phyloP scores from a whole-genome alignment of 257 asterid species.

The Nicotiana tabacum region DNA sequence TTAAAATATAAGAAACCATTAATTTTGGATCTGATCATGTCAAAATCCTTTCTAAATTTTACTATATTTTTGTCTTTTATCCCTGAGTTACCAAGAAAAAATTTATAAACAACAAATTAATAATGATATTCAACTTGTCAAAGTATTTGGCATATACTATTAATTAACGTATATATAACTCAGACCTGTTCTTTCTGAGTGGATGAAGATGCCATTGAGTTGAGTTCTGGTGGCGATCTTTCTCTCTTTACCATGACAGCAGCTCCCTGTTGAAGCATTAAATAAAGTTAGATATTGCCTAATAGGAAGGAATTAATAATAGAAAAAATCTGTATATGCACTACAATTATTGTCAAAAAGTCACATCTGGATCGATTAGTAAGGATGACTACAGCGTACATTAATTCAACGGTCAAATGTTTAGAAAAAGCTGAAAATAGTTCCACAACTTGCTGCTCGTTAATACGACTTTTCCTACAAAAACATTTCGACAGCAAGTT shows the following conservation, averaged over 20 bases:
- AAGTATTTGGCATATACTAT: not conserved
- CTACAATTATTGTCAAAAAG: too few relatives aligned
- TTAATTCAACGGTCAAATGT: too few relatives aligned
- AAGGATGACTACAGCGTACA: too few relatives aligned
- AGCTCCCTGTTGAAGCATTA: not conserved
- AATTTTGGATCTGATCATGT: not conserved
- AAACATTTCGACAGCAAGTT: too few relatives aligned
- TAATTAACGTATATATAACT: not conserved
- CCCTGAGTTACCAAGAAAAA: too few relatives aligned
- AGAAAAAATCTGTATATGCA: too few relatives aligned
- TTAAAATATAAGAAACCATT: not conserved
- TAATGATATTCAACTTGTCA: not conserved
- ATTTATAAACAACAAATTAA: too few relatives aligned
- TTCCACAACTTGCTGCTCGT: too few relatives aligned
- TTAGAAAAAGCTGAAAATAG: too few relatives aligned
- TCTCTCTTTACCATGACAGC: not conserved
- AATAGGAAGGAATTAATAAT: not conserved
- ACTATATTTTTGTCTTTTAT: too few relatives aligned
- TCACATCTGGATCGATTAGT: too few relatives aligned
- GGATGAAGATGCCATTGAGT: constrained; percentile 8
- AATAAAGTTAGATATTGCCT: not conserved
- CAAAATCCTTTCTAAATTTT: not conserved
- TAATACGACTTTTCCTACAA: too few relatives aligned
- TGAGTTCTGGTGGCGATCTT: not conserved
- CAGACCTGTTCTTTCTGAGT: constrained; percentile 1